Evolutionary conservation across 1,284 basidiomycete genomes (phyloP), one percentile per base, ranked within the genome.

Genomic region (Gomphus bonarii): DNA sequence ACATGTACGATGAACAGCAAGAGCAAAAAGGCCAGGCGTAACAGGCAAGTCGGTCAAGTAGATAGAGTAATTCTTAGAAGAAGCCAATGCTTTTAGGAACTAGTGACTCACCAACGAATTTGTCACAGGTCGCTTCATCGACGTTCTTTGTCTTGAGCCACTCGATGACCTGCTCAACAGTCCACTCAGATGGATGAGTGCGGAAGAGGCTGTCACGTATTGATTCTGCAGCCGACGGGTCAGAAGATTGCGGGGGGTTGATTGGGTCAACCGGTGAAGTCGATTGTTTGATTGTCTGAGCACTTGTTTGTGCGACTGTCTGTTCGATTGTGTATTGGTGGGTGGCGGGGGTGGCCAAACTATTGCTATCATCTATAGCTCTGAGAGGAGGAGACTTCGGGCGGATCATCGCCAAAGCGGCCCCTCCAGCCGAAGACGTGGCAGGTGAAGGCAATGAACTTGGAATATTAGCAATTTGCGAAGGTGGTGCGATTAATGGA

Each of bases 81-180:
- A 3, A 38, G 38, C 22, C 40, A 51, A 63, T 33, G 35, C 11
- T 18, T 16, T 25, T 33, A 22, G 11, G 25, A 22, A n/a, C 9
- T 16, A 11, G 28, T 42, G 9, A 73, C 81, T 60, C 62, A 89
- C 90, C 91, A 46, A 76, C 81, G 65, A 99, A 97, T 70, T 92
- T 95, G 62, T 82, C 79, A 61, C 87, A 85, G 1, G 93, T 84
- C 49, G 79, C 75, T 55, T 86, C 78, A 63, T 95, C 93, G 63
- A 98, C 97, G 4, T 88, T 88, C 71, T 90, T 92, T 51, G 72
- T 74, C 66, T 80, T 82, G 18, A 93, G 74, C 95, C 95, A 99
- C 1, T 88, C 85, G 2, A 95, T 77, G 8, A 99, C 97, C 33
- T 98, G 86, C 0, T 91, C 87, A 0, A 98, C 84, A 0, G 72